phyloP scores from a whole-genome alignment of 1,284 basidiomycete genomes.

The Ganoderma boninense region DNA sequence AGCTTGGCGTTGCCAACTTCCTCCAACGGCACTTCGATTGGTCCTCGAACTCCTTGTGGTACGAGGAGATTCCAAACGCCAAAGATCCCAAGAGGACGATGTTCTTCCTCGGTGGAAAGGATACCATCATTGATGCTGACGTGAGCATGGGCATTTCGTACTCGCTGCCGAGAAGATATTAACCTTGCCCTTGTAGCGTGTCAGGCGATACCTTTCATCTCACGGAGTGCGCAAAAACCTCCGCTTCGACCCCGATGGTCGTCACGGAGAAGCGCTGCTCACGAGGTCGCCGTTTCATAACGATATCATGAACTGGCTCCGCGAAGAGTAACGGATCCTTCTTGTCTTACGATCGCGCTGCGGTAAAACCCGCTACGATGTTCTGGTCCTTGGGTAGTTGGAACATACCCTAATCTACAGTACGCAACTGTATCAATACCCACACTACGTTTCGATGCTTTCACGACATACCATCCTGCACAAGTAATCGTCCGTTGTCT shows the following conservation, averaged over 20 bases:
- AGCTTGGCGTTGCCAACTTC: constrained; percentile 87
- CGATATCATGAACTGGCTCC: constrained; percentile 74
- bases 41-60: constrained; percentile 90
- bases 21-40: constrained; percentile 88
- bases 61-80: constrained; percentile 86
- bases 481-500: neutral
- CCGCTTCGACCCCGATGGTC: constrained; percentile 72
- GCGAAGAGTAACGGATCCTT: constrained; percentile 30
- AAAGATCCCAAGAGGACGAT: constrained; percentile 64
- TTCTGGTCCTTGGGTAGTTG: neutral
- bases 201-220: constrained; percentile 75
- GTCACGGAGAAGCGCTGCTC: constrained; percentile 78
- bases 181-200: constrained; percentile 56
- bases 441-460: constrained; percentile 4
- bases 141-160: constrained; percentile 54
- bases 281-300: constrained; percentile 61
- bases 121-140: constrained; percentile 79
- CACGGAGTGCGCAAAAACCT: constrained; percentile 80
- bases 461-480: constrained; percentile 1
- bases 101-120: constrained; percentile 83
- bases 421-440: constrained; percentile 22
- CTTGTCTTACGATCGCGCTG: neutral
- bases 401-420: constrained; percentile 10
- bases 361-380: neutral
- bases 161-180: neutral